Percentiles rank a stretch among this genome's conserved stretches.
These are phyloP conservation scores for Sporothrix brunneoviolacea DNA, from an alignment of 2,329 filamentous ascomycete genomes.

Conservation along the genomic window DNA sequence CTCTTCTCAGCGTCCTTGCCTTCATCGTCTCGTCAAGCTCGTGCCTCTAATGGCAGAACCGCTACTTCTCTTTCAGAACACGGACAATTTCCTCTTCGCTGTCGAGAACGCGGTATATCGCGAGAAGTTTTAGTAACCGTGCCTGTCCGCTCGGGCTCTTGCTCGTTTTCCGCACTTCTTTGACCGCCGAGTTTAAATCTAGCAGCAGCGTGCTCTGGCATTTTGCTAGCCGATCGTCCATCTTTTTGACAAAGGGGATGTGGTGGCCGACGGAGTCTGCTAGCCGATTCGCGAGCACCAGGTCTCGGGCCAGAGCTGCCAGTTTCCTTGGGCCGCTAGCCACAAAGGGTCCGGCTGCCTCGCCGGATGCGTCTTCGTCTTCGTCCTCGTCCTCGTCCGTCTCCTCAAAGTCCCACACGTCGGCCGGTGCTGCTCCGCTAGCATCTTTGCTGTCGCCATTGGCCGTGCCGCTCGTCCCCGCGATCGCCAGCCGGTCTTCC, in stretches of 20 bases:
- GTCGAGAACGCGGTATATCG: conserved; percentile 46
- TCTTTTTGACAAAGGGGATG: conserved; percentile 43
- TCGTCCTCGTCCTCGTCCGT: conserved; percentile 24
- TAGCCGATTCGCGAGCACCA: conserved; percentile 35
- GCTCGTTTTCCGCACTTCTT: conserved; percentile 37
- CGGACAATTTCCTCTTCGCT: conserved; percentile 48
- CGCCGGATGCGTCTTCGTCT: conserved; percentile 27
- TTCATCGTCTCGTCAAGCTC: too few relatives aligned
- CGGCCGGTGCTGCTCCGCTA: background rate
- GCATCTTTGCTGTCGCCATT: conserved; percentile 24
- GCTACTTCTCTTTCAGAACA: conserved; percentile 34
- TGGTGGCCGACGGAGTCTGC: conserved; percentile 40
- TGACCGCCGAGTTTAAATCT: conserved; percentile 45
- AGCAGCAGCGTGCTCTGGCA: conserved; percentile 52
- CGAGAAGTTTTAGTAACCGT: conserved; percentile 45
- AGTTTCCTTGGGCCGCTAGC: conserved; percentile 44
- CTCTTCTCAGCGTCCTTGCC: too few relatives aligned
- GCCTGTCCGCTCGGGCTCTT: conserved; percentile 30
- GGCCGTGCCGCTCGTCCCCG: conserved; percentile 21
- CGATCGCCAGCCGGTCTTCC: conserved; percentile 57
- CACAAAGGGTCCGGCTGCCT: conserved; percentile 28
- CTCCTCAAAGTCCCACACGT: background rate
- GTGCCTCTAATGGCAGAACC: too few relatives aligned
- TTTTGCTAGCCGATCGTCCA: conserved; percentile 43
- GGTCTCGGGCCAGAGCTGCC: conserved; percentile 39